Base-by-base conservation (phyloP, 352 stramenopile genomes). In the Phytopythium kandeliae region DNA sequence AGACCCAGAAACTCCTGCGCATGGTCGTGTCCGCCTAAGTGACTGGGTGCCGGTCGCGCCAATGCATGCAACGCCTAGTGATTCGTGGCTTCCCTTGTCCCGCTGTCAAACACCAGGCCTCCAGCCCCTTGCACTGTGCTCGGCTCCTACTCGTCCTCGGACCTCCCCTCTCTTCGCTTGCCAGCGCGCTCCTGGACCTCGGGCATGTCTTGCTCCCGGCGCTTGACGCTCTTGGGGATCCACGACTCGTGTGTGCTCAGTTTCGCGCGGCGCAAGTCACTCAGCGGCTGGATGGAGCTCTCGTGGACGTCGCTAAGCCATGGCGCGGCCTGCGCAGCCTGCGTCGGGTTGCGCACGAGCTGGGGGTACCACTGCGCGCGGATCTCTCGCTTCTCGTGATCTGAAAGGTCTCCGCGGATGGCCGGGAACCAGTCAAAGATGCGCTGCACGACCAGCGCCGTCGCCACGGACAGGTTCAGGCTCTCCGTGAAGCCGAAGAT, bases 401-500 rank as follows among this genome's bases (percentile, higher is more conserved):
- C 65, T 6, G 49, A 58, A 4, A 90, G 54, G 34, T 87, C 78
- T 11, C 78, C 78, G 11, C 78, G 78, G 24, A 85, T 63, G 12
- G 69, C 51, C 21, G 78, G 78, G 57, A 87, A 90, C 78, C 76
- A 88, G 38, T 89, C 75, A 24, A 91, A 58, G 19, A 97, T 54
- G 46, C 88, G 73, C 72, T 97, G 85, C 3, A 97, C 68, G 55
- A 97, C 86, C 49, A 98, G 68, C 42, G 90, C 93, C 28, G 91
- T 96, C 7, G 93, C 91, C 8, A 98, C 93, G 51, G 73, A 93
- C 40, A 98, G 58, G 65, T 98, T 98, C 24, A 97, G 69, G 35
- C 84, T 96, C 71, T 98, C 93, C 11, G 88, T 93, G 78, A 97
- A 97, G 34, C 93, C 93, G 47, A 91, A 79, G 40, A 97, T 78